phyloP scores from a whole-genome alignment of 768 basidiomycete genomes.

The Boletus rex-veris region DNA sequence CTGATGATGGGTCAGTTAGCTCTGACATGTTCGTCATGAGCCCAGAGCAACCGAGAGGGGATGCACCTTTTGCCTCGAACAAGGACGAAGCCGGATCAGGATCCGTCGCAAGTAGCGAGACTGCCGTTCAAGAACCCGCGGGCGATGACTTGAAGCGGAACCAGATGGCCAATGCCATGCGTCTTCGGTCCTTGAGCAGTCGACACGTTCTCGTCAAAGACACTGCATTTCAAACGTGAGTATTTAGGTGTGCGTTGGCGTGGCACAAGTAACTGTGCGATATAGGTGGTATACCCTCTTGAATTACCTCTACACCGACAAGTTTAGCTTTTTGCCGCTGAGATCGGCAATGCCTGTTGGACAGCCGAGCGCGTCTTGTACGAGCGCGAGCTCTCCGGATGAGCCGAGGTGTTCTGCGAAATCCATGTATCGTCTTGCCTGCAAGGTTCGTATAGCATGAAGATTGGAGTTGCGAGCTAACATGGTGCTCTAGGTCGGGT shows the following conservation, averaged over 20 bases:
- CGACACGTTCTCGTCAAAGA: conserved; percentile 27
- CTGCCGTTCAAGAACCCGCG: background rate
- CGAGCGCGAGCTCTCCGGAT: conserved; percentile 7
- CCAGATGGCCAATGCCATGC: background rate
- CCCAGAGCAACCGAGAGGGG: conserved; percentile 5
- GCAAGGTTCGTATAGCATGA: conserved; percentile 28
- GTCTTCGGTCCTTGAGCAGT: conserved; percentile 13
- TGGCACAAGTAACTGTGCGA: too few relatives aligned
- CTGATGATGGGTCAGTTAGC: conserved; percentile 6
- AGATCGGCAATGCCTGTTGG: conserved; percentile 8
- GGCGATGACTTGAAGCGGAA: background rate
- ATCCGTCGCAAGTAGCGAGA: background rate
- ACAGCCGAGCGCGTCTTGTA: background rate
- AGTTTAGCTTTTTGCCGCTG: conserved; percentile 32
- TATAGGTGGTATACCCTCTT: conserved; percentile 38
- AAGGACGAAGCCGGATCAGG: background rate
- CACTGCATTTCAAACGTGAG: conserved; percentile 29
- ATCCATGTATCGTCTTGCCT: conserved; percentile 44
- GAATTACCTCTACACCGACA: conserved; percentile 38
- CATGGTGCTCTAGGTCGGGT: conserved; percentile 7
- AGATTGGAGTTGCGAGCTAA: background rate
- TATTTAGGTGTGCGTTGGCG: too few relatives aligned
- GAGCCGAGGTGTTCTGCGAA: conserved; percentile 36
- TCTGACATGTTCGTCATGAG: conserved; percentile 20
- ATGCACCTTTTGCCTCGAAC: background rate